Percentiles rank a stretch among this genome's conserved stretches.
These are phyloP conservation scores for Pseudocercospora musae DNA, from an alignment of 2,329 filamentous ascomycete genomes.

Conservation along the genomic window DNA sequence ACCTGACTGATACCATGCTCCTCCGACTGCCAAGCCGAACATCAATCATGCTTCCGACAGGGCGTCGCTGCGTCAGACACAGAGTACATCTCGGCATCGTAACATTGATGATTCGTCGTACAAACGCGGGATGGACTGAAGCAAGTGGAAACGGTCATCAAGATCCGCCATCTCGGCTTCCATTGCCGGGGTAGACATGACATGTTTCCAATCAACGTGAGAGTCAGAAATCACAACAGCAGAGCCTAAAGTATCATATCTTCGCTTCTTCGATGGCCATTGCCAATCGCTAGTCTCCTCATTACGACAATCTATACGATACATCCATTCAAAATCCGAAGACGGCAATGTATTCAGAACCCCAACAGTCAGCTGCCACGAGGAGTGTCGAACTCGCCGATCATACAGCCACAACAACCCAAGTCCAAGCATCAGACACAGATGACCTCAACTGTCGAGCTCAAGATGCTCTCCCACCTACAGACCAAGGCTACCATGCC, in stretches of 20 bases:
- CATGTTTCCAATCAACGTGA: no score
- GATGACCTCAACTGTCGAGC: background rate
- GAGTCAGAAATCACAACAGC: no score
- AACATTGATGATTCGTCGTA: no score
- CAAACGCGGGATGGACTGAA: no score
- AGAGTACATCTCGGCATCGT: no score
- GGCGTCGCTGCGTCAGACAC: no score
- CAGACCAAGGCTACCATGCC: constrained; percentile 39
- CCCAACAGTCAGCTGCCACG: background rate
- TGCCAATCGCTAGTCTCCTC: no score
- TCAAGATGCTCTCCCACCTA: constrained; percentile 31
- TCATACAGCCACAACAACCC: background rate
- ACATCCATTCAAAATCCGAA: background rate
- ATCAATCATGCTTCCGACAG: no score
- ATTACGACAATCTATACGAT: no score
- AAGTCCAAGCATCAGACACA: background rate
- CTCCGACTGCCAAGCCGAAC: no score
- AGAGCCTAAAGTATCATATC: background rate
- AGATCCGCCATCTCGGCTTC: background rate
- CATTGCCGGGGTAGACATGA: background rate
- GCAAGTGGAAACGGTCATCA: no score
- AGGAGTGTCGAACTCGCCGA: background rate
- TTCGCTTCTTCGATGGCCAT: background rate
- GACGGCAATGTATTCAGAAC: background rate
- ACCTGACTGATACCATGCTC: no score